Conservation (phyloP, 805 yeast species). For the Kuraishia cidri region DNA sequence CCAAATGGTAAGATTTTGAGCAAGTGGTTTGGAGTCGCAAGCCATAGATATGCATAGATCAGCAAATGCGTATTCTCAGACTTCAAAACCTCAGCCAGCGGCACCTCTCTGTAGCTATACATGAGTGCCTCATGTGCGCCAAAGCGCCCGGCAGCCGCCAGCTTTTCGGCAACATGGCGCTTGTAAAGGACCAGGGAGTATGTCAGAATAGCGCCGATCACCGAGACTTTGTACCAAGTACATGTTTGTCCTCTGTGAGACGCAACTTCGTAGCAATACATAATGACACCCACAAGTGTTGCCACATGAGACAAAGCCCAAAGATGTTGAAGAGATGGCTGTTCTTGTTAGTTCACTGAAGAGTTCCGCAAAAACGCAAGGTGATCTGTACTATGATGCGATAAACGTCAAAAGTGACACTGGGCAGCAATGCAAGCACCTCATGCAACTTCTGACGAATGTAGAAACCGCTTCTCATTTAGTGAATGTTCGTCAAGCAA, state of each 20-base stretch:
- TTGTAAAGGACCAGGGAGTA: conserved; percentile 19
- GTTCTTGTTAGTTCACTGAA: neutral
- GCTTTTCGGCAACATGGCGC: conserved; percentile 13
- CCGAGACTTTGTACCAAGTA: conserved; percentile 2
- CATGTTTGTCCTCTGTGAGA: conserved; percentile 1
- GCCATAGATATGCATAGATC: conserved; percentile 27
- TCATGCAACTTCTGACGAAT: too few species aligned
- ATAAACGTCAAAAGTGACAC: too few species aligned
- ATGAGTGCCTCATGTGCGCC: too few species aligned
- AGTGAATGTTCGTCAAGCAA: too few species aligned
- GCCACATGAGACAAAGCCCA: conserved; percentile 13
- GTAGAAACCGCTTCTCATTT: too few species aligned
- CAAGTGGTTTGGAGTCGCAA: conserved; percentile 19
- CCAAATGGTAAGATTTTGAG: conserved; percentile 29
- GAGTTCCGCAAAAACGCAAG: too few species aligned
- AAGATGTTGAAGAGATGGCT: conserved; percentile 3
- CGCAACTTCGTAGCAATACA: conserved; percentile 4
- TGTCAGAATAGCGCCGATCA: conserved; percentile 14
- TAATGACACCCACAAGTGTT: conserved; percentile 10
- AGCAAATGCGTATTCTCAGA: conserved; percentile 31
- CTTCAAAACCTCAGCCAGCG: conserved; percentile 24
- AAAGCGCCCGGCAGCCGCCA: conserved; percentile 3
- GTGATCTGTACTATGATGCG: too few species aligned
- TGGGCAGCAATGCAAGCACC: too few species aligned
- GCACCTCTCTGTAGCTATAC: too few species aligned